Evolutionary conservation across 1,139 yeast species (phyloP).

Genomic region (Kodamaea suecica): DNA sequence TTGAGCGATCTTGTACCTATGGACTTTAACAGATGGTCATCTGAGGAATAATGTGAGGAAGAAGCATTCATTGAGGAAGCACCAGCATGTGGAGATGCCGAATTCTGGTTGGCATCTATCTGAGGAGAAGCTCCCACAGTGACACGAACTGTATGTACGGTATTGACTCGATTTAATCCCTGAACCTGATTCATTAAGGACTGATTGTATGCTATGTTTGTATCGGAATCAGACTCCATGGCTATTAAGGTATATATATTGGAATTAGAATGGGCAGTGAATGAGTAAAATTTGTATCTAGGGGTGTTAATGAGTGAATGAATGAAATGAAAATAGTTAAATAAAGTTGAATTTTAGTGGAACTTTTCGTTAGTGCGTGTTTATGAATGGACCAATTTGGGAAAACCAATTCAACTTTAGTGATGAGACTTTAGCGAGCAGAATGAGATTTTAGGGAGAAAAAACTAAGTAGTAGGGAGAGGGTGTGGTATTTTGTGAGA

Average conservation of each 20-base stretch:
- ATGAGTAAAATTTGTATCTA: no score
- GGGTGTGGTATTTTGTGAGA: no score
- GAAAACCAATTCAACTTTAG: no score
- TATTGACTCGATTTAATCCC: not conserved
- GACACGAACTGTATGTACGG: slow-evolving; percentile 1
- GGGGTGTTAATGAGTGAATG: no score
- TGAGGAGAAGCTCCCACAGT: slow-evolving; percentile 1
- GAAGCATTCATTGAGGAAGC: slow-evolving; percentile 1
- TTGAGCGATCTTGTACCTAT: slow-evolving; percentile 3
- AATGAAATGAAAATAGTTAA: no score
- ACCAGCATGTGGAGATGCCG: not conserved
- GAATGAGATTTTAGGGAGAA: no score
- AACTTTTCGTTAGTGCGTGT: no score
- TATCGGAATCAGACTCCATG: not conserved
- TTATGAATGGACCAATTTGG: no score
- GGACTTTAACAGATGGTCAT: slow-evolving; percentile 1
- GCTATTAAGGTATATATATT: not conserved
- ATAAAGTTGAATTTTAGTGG: no score
- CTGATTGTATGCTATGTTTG: not conserved
- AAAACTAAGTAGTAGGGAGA: no score
- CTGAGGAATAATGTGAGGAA: slow-evolving; percentile 1
- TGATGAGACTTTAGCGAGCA: no score
- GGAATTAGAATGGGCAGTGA: no score
- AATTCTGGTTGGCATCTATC: not conserved
- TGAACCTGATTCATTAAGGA: not conserved